Evolutionary conservation across 78 protist genomes (phyloP).

Genomic region (Dictyostelium brefeldianum): DNA sequence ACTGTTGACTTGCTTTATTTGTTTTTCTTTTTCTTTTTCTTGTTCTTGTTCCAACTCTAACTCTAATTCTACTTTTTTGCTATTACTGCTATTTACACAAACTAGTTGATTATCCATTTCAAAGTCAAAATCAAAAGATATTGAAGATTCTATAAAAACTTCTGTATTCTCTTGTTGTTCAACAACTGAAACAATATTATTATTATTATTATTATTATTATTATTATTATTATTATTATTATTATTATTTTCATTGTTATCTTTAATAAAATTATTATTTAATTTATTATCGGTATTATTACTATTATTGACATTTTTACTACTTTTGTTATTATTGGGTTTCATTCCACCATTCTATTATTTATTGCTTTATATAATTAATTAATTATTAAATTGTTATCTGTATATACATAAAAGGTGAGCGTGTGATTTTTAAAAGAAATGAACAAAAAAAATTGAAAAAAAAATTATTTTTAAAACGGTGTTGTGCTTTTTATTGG

Average conservation of each 20-base stretch:
- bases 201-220: neutral
- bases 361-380: neutral
- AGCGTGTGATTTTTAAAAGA: no score
- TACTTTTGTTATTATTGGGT: neutral
- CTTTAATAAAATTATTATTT: neutral
- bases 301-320: neutral
- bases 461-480: no score
- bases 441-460: no score
- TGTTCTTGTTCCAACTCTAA: neutral
- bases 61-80: neutral
- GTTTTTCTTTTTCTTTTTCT: no score
- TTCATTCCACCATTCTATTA: neutral
- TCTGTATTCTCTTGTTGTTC: neutral
- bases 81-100: neutral
- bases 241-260: neutral
- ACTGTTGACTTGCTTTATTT: no score
- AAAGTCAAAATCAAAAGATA: constrained; percentile 5
- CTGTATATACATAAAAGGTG: neutral
- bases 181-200: neutral
- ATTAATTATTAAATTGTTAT: neutral
- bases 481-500: no score
- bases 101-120: neutral
- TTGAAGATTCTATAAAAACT: neutral
- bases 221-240: neutral
- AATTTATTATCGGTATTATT: neutral